Evolutionary conservation across 768 basidiomycete species (phyloP).

Genomic region (Cyathus striatus): DNA sequence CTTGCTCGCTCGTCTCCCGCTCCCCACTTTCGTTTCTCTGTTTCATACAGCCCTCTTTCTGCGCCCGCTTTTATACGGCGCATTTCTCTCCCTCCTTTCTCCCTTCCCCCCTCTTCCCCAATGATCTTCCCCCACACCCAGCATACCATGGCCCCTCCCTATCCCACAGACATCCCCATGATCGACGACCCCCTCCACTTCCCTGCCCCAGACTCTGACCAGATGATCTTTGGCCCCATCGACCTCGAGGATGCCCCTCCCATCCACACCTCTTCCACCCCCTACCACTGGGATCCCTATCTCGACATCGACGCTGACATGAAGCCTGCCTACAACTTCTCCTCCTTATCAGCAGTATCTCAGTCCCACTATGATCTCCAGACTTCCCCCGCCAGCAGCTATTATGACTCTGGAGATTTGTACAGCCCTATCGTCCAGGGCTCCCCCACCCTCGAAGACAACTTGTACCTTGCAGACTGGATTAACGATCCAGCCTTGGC

Average conservation of each 20-base stretch:
- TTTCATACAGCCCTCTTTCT: conserved; percentile 31
- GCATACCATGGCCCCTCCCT: conserved; percentile 22
- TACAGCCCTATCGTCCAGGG: conserved; percentile 25
- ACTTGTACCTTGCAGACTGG: conserved; percentile 53
- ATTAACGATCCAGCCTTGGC: conserved; percentile 53
- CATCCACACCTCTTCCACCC: conserved; percentile 17
- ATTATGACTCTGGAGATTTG: conserved; percentile 33
- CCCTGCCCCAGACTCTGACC: conserved; percentile 36
- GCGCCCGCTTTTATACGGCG: conserved; percentile 33
- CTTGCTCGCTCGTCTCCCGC: conserved; percentile 19
- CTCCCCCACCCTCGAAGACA: conserved; percentile 26
- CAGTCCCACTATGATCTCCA: conserved; percentile 32
- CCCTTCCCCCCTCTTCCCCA: conserved; percentile 18
- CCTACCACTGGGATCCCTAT: conserved; percentile 31
- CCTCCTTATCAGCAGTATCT: conserved; percentile 15
- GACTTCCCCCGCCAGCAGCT: conserved; percentile 32
- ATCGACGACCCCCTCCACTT: conserved; percentile 24
- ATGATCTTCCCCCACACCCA: conserved; percentile 39
- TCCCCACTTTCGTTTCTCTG: conserved; percentile 16
- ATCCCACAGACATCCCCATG: conserved; percentile 16
- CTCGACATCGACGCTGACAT: conserved; percentile 34
- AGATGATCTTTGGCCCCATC: conserved; percentile 54
- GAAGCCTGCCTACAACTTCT: conserved; percentile 35
- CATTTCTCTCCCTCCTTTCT: conserved; percentile 16
- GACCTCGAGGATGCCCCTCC: conserved; percentile 45